Conservation (phyloP, 2,329 filamentous ascomycete genomes). For the Helicocarpus griseus region DNA sequence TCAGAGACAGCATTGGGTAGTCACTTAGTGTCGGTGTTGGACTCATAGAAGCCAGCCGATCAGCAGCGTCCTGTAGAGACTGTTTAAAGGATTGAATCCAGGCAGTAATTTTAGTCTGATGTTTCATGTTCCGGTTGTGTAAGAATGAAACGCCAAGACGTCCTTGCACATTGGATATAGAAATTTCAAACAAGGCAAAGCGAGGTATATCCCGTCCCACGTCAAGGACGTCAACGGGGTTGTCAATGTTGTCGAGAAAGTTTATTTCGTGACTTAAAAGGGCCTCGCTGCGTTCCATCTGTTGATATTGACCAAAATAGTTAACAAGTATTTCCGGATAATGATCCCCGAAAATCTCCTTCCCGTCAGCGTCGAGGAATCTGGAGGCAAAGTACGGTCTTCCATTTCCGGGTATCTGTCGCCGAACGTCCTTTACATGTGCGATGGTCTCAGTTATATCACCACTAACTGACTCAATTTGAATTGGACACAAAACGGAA, state of each 20-base stretch:
- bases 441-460: conserved; percentile 24
- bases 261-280: conserved; percentile 35
- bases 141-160: conserved; percentile 41
- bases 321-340: conserved; percentile 37
- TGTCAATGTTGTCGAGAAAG: conserved; percentile 29
- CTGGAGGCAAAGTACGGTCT: conserved; percentile 28
- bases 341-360: conserved; percentile 24
- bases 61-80: conserved; percentile 22
- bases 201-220: conserved; percentile 36
- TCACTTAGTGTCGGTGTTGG: conserved; percentile 32
- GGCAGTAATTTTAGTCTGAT: conserved; percentile 34
- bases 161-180: conserved; percentile 39
- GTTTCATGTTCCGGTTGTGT: conserved; percentile 40
- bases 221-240: conserved; percentile 29
- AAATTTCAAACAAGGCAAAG: conserved; percentile 44
- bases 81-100: conserved; percentile 36
- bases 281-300: conserved; percentile 35
- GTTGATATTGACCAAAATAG: conserved; percentile 31
- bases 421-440: conserved; percentile 31
- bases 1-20: conserved; percentile 35
- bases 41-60: conserved; percentile 15
- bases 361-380: conserved; percentile 22
- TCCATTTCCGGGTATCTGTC: conserved; percentile 28
- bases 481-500: conserved; percentile 39
- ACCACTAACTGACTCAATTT: conserved; percentile 20